Evolutionary conservation across 306 rosid species (phyloP).

Genomic region (Geum urbanum): DNA sequence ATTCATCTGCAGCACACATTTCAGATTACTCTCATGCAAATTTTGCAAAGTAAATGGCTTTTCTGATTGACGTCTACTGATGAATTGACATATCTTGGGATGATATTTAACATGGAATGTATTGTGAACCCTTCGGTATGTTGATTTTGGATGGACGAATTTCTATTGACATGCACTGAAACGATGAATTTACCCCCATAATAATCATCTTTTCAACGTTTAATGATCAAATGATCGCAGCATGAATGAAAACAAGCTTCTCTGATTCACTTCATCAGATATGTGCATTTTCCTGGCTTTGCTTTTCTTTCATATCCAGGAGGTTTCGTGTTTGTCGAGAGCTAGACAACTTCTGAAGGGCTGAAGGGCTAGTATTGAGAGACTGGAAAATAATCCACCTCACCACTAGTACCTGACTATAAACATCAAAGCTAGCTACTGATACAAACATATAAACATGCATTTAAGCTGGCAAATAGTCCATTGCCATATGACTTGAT

Average conservation of each 20-base stretch:
- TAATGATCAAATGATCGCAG: neutral
- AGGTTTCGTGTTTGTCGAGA: neutral
- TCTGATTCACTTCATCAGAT: neutral
- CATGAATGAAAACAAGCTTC: neutral
- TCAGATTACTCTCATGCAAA: neutral
- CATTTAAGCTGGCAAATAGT: neutral
- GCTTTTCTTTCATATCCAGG: neutral
- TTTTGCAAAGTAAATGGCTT: neutral
- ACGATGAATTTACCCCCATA: neutral
- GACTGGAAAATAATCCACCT: conserved; percentile 4
- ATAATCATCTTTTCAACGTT: neutral
- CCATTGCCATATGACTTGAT: neutral
- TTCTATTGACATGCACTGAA: neutral
- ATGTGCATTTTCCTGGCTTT: neutral
- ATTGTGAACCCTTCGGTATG: neutral
- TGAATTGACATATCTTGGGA: neutral
- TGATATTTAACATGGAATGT: neutral
- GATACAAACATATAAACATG: neutral
- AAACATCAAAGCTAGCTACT: neutral
- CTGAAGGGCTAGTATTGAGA: conserved; percentile 14
- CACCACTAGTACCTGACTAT: conserved; percentile 5
- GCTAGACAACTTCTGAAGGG: conserved; percentile 12
- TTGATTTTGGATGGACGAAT: neutral
- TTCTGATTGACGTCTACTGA: neutral
- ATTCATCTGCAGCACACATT: neutral